A percentile compares a stretch with the other conserved stretches of the same genome.
Conservation (phyloP, 768 basidiomycete species). For the Lentinula sp. region DNA sequence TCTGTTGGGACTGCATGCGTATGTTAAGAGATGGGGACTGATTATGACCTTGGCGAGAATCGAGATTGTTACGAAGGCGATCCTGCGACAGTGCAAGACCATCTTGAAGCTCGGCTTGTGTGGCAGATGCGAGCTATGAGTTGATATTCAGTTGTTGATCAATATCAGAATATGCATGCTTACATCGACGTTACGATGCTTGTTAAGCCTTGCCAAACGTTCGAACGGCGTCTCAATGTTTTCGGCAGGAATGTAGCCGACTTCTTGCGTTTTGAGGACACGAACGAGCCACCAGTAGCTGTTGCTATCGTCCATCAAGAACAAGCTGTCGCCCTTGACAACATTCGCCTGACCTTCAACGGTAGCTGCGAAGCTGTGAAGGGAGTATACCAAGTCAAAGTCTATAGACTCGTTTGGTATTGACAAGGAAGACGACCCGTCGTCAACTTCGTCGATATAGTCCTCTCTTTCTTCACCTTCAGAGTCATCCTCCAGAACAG, state of each 20-base stretch:
- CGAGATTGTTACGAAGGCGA: constrained; percentile 45
- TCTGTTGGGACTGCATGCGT: constrained; percentile 21
- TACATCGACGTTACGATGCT: constrained; percentile 95
- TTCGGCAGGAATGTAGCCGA: constrained; percentile 98
- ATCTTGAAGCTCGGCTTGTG: constrained; percentile 62
- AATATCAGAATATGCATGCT: constrained; percentile 22
- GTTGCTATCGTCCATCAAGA: constrained; percentile 97
- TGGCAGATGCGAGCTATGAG: constrained; percentile 65
- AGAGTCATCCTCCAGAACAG: constrained; percentile 81
- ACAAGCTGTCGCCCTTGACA: constrained; percentile 94
- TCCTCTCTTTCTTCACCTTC: constrained; percentile 72
- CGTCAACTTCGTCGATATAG: constrained; percentile 69
- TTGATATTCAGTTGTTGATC: constrained; percentile 4
- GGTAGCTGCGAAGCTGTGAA: constrained; percentile 95
- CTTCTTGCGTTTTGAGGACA: constrained; percentile 96
- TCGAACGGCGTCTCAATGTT: constrained; percentile 99
- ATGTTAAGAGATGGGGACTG: constrained; percentile 39
- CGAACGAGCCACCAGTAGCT: constrained; percentile 99
- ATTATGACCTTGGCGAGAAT: constrained; percentile 41
- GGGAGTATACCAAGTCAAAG: constrained; percentile 88
- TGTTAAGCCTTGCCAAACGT: constrained; percentile 90
- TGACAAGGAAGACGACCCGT: constrained; percentile 75
- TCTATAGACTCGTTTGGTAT: constrained; percentile 91
- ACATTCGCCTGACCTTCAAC: constrained; percentile 99
- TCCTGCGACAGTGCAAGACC: constrained; percentile 44